These are phyloP conservation scores for Gossypium schwendimanii DNA, from an alignment of 441 rosid genomes.

Conservation along the genomic window DNA sequence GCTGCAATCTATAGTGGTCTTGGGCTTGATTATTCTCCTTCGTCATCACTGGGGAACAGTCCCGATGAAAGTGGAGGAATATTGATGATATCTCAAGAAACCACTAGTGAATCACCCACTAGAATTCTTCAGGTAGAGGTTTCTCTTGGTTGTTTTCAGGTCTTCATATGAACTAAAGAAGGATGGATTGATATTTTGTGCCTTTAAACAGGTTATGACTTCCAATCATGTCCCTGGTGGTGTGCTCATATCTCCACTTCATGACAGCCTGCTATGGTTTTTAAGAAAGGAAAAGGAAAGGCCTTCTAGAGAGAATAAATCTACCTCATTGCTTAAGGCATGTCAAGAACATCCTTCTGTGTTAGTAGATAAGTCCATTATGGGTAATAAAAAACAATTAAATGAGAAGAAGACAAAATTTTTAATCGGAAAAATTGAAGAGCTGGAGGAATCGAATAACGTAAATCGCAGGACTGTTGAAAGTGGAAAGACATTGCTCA, in stretches of 20 bases:
- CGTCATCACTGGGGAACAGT: conserved; percentile 39
- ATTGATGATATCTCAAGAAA: conserved; percentile 14
- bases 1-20: conserved; percentile 31
- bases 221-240: conserved; percentile 36
- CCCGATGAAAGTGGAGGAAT: conserved; percentile 28
- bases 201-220: conserved; percentile 71
- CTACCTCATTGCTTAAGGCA: conserved; percentile 16
- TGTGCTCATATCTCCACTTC: conserved; percentile 55
- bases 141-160: conserved; percentile 11
- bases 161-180: conserved; percentile 16
- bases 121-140: conserved; percentile 56
- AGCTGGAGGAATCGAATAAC: conserved; percentile 15
- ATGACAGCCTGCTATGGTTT: conserved; percentile 38
- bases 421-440: conserved; percentile 15
- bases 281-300: conserved; percentile 26
- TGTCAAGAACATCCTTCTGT: conserved; percentile 22
- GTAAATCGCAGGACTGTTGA: conserved; percentile 7
- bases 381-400: conserved; percentile 16
- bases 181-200: conserved; percentile 20
- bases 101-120: conserved; percentile 30
- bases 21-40: conserved; percentile 36
- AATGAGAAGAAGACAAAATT: conserved; percentile 23
- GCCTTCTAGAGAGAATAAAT: conserved; percentile 17
- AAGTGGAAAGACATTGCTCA: conserved; percentile 9
- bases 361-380: conserved; percentile 15